phyloP scores from a whole-genome alignment of 2,329 filamentous ascomycete species.

The Chrysosporium queenslandicum region DNA sequence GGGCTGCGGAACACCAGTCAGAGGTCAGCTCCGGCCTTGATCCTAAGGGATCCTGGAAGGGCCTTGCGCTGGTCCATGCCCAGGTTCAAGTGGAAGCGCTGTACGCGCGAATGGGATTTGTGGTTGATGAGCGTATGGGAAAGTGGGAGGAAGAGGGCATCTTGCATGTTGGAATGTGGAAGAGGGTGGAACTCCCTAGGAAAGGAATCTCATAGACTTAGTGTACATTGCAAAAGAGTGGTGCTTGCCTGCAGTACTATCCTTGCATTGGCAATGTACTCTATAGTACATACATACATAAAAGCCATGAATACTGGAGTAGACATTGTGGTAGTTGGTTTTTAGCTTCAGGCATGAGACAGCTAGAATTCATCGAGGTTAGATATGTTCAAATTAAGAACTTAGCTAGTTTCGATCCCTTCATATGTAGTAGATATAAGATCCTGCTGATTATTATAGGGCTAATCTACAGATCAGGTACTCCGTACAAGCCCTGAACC shows the following conservation, averaged over 20 bases:
- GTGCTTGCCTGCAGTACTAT: too few species aligned
- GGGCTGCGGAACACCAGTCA: slow-evolving; percentile 52
- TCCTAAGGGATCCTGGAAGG: slow-evolving; percentile 50
- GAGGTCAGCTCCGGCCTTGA: slow-evolving; percentile 25
- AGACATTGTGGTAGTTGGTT: too few species aligned
- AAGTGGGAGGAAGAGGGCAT: slow-evolving; percentile 78
- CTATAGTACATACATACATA: neutral
- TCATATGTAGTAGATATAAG: too few species aligned
- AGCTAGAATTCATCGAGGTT: too few species aligned
- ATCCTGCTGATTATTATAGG: too few species aligned
- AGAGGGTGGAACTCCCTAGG: slow-evolving; percentile 24
- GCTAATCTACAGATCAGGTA: too few species aligned
- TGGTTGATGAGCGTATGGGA: slow-evolving; percentile 61
- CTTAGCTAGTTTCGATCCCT: too few species aligned
- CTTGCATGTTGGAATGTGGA: slow-evolving; percentile 76
- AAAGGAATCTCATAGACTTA: neutral
- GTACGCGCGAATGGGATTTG: slow-evolving; percentile 66
- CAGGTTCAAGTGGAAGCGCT: slow-evolving; percentile 55
- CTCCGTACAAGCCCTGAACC: too few species aligned
- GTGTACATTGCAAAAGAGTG: neutral
- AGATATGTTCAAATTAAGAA: too few species aligned
- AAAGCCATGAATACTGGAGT: too few species aligned
- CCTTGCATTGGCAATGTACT: neutral
- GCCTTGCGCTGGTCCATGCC: slow-evolving; percentile 69
- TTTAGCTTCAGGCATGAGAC: too few species aligned